A percentile compares a stretch with the other conserved stretches of the same genome.
Conservation (phyloP, 2,329 filamentous ascomycete genomes). For the Tolypocladium pustulatum region DNA sequence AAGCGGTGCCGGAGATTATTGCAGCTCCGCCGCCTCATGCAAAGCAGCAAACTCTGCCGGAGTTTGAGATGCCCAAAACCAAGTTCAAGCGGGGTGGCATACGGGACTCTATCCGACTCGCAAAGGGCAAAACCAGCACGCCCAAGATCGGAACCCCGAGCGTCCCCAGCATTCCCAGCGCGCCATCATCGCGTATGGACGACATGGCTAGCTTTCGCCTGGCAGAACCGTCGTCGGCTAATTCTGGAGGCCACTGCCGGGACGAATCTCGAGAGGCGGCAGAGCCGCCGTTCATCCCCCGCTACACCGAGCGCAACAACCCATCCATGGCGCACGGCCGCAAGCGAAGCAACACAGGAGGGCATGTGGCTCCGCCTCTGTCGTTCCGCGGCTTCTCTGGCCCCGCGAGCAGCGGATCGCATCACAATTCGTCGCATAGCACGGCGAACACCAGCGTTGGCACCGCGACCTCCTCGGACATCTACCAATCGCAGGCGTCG, state of each 20-base stretch:
- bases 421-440: slow-evolving; percentile 42
- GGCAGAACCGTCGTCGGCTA: slow-evolving; percentile 28
- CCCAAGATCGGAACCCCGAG: slow-evolving; percentile 44
- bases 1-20: slow-evolving; percentile 66
- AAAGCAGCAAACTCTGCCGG: slow-evolving; percentile 30
- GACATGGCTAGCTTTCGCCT: slow-evolving; percentile 25
- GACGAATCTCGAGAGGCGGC: slow-evolving; percentile 50
- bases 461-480: slow-evolving; percentile 51
- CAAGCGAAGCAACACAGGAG: slow-evolving; percentile 83
- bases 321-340: slow-evolving; percentile 53
- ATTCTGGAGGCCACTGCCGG: slow-evolving; percentile 26
- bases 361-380: slow-evolving; percentile 57
- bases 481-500: slow-evolving; percentile 45
- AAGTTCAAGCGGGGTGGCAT: slow-evolving; percentile 49
- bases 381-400: slow-evolving; percentile 73
- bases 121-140: slow-evolving; percentile 55
- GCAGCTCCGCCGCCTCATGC: slow-evolving; percentile 35
- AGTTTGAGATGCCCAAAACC: slow-evolving; percentile 37
- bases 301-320: slow-evolving; percentile 50
- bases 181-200: slow-evolving; percentile 24
- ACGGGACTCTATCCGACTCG: slow-evolving; percentile 80
- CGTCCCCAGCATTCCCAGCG: slow-evolving; percentile 30
- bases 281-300: slow-evolving; percentile 61
- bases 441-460: slow-evolving; percentile 45
- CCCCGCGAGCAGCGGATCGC: slow-evolving; percentile 29